Evolutionary conservation across 1,284 basidiomycete species (phyloP), one percentile per base, ranked within the genome.

Genomic region (Papiliotrema flavescens): DNA sequence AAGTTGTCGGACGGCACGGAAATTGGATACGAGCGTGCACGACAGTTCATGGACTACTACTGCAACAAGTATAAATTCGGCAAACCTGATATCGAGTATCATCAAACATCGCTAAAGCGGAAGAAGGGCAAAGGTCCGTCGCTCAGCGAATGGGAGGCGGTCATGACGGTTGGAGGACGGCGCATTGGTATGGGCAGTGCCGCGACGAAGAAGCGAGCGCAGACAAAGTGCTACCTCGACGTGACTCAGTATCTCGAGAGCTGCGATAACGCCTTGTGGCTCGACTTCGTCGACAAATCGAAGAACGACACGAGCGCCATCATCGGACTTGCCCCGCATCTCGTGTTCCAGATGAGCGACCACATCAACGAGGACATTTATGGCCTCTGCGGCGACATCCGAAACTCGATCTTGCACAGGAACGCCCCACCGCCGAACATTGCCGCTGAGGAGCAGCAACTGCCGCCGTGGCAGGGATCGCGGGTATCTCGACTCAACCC

Each of bases 1-100:
- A 62, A 61, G 5, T 80, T 96, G 20, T 83, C 84, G 17, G 87
- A 93, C 68, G 85, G 85, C 23, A 80, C 84, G 4, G 65, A 76
- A 24, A 81, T 95, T 61, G 80, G 79, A 7, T 85, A 87, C 47
- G 89, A 93, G 55, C 82, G 83, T 47, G 91, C 92, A 0, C 84
- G 88, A 51, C 85, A 84, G 61, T 98, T 97, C 77, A 93, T 97
- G 86, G 92, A 94, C 64, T 98, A 89, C 70, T 97, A 97, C 71
- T 96, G 92, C 73, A 83, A 85, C 42, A 81, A 85, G 39, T 96
- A 87, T 73, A 79, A 80, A 35, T 94, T 94, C 65, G 81, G 82
- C n/a, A 85, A 84, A 63, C 91, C 93, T 1, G 89, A 92, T 49
- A 78, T 97, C 55, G 79, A 81, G 17, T 87, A 83, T 61, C 73